Evolutionary conservation across 371 early-diverging fungal genomes (phyloP), one percentile per base, ranked within the genome.

Genomic region (Entomophthora muscae): DNA sequence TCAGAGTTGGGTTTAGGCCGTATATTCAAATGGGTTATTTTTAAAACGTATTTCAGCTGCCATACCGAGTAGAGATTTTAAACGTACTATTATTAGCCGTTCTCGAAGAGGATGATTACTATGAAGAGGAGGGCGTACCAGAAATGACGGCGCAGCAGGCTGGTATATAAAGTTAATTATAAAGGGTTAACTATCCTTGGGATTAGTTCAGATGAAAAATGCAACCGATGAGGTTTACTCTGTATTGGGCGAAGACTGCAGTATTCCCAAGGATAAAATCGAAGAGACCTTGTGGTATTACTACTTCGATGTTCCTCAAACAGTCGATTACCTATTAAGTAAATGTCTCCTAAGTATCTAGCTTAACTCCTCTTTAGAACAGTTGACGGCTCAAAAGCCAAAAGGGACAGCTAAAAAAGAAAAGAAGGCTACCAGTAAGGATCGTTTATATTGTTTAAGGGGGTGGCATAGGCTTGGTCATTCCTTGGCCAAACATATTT

Each of bases 221-320:
- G 83, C 78, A 1, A 67, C 78, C 42, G 69, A 69, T 1, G 67
- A 81, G 61, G 76, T 85, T 7, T 68, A 70, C 53, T 65, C 66
- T 17, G 68, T 83, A 57, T 73, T 85, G 5, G 82, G 83, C n/a
- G 71, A 75, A 1, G 68, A 71, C n/a, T 65, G 70, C 1, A 66
- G 71, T 22, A 65, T 82, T 3, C 67, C 78, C 7, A 71, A 71
- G 58, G 70, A 71, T 51, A 82, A 83, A 57, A 81, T 86, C 32
- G 78, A 81, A 66, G 82, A 84, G 62, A 74, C 82, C 10, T 64
- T 86, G 27, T 82, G 81, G 81, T 74, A 84, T 58, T 82, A 79
- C 57, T 82, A 80, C 61, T 80, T 80, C 66, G 79, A 84, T 52
- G 68, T 70, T 30, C 73, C 80, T 33, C 68, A 82, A 61, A 75